Evolutionary conservation across 768 basidiomycete species (phyloP), one percentile per base, ranked within the genome.

Genomic region (Rubroboletus satanas): DNA sequence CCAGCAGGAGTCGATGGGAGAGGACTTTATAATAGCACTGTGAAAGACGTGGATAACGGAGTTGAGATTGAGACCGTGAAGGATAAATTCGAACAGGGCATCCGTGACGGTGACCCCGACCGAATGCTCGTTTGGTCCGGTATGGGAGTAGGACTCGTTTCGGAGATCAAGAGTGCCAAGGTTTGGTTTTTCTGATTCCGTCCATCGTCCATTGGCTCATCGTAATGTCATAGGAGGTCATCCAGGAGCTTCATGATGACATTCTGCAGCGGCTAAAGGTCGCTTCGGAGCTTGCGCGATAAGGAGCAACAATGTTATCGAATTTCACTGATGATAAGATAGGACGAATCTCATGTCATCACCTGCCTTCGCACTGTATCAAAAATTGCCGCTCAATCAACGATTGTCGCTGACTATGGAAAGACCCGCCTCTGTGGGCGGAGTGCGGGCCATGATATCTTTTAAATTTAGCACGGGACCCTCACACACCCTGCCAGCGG

Each of bases 61-160:
- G 70, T 77, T 14, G 67, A 75, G 45, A 62, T 83, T 18, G 68
- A 74, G 21, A 69, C 66, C 29, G 66, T 84, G 32, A 73, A 73
- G 59, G 64, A 65, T 35, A 79, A 74, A 58, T 83, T 78, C 56
- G 63, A 63, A n/a, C 74, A 78, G 51, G 84, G 76, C 6, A 66
- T 71, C 8, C 71, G 70, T 57, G 69, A 68, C 23, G 73, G 71
- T 39, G 81, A 90, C 58, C 65, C 73, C 10, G 73, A 76, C 52
- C 74, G 83, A 41, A 76, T 82, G 55, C 69, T 86, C 3, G 77
- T 83, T 12, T 90, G 88, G 88, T 81, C 85, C 14, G 88, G 88
- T 41, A 76, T 80, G 38, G 82, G 85, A 15, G 79, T 88, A 28
- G 83, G 79, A 12, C 71, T 83, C 46, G 79, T 88, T 71, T 73